These are phyloP conservation scores for Lasiosphaeris hirsuta DNA, from an alignment of 495 filamentous ascomycete species.

Conservation along the genomic window DNA sequence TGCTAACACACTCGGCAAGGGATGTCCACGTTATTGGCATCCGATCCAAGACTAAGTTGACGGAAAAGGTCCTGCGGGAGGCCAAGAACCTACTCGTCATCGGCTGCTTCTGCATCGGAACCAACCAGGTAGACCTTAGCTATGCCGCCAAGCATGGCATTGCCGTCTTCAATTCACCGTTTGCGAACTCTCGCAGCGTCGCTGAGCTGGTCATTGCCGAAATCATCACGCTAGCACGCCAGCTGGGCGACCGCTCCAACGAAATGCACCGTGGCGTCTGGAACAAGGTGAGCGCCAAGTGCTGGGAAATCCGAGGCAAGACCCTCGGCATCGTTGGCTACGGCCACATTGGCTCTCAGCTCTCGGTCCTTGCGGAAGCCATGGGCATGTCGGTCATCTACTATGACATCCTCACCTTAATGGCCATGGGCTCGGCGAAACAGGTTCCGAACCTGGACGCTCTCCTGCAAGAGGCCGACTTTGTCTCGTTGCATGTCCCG, in stretches of 20 bases:
- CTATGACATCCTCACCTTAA: conserved; percentile 88
- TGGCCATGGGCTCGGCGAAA: conserved; percentile 83
- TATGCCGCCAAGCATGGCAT: conserved; percentile 90
- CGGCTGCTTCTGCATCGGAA: conserved; percentile 99
- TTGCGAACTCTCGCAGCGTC: conserved; percentile 95
- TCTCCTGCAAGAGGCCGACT: conserved; percentile 78
- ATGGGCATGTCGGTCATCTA: conserved; percentile 98
- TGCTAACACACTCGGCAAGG: conserved; percentile 39
- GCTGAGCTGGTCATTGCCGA: conserved; percentile 94
- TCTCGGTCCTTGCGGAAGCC: conserved; percentile 92
- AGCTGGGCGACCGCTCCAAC: conserved; percentile 87
- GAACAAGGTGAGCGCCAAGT: conserved; percentile 95
- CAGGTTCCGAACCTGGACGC: conserved; percentile 76
- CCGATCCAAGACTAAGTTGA: conserved; percentile 95
- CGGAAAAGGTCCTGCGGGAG: conserved; percentile 75
- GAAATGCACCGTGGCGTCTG: conserved; percentile 94
- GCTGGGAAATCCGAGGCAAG: conserved; percentile 98
- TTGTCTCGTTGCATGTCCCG: conserved; percentile 91
- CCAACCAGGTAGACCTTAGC: conserved; percentile 93
- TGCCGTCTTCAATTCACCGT: conserved; percentile 98
- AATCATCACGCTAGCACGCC: conserved; percentile 86
- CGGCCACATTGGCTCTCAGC: conserved; percentile 94
- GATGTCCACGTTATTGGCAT: conserved; percentile 98
- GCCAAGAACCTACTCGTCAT: conserved; percentile 94
- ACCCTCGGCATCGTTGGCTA: conserved; percentile 96